These are phyloP conservation scores for Fulvia fulva DNA, from an alignment of 2,329 filamentous ascomycete species.

Conservation along the genomic window DNA sequence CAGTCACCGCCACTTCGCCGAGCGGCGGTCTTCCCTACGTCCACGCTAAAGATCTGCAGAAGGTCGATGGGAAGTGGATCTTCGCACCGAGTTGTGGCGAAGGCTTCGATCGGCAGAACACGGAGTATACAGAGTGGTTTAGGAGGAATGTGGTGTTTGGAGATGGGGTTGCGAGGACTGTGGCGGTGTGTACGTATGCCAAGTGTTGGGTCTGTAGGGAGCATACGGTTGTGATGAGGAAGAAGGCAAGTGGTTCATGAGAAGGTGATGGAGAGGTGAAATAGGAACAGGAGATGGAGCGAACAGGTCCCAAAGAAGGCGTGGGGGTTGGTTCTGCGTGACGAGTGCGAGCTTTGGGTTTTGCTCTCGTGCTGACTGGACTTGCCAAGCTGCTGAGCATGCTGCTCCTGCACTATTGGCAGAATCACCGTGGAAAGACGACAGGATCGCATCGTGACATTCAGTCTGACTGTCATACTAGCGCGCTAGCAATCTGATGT, in stretches of 20 bases:
- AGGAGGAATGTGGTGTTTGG: conserved; percentile 1
- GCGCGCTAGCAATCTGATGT: neutral
- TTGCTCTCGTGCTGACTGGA: neutral
- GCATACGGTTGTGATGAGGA: neutral
- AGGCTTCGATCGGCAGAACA: neutral
- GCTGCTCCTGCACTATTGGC: too few species aligned
- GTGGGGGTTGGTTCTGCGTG: neutral
- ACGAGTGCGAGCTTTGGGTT: neutral
- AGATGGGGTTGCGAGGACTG: neutral
- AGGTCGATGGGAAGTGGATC: neutral
- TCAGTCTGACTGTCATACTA: neutral
- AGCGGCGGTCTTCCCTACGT: neutral
- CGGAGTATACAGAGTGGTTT: neutral
- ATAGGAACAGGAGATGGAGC: neutral
- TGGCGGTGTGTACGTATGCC: conserved; percentile 1
- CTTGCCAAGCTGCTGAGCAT: too few species aligned
- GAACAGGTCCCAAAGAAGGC: neutral
- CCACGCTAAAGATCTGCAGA: neutral
- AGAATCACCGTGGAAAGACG: too few species aligned
- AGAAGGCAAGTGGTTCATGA: neutral
- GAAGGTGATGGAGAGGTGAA: neutral
- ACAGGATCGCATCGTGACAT: too few species aligned
- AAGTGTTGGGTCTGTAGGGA: neutral
- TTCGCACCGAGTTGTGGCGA: neutral
- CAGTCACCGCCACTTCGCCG: neutral